Evolutionary conservation across 2,329 filamentous ascomycete species (phyloP).

Genomic region (Biscogniauxia marginata): DNA sequence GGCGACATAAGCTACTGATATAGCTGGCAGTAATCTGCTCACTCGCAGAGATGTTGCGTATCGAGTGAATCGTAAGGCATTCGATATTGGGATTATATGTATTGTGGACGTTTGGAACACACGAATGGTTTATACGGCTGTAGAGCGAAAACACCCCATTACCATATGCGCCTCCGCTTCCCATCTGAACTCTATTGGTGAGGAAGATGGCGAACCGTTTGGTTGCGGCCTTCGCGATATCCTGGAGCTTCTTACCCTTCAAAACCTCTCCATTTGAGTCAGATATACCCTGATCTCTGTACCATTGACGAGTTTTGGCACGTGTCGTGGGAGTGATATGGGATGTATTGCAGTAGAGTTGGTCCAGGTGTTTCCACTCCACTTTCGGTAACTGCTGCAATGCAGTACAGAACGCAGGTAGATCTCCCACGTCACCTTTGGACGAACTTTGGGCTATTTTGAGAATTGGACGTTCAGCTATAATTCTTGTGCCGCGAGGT

Average conservation of each 20-base stretch:
- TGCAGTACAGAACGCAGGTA: slow-evolving; percentile 6
- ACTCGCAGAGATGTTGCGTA: slow-evolving; percentile 21
- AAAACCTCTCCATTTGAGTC: slow-evolving; percentile 4
- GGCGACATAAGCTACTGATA: slow-evolving; percentile 13
- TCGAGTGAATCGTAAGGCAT: slow-evolving; percentile 22
- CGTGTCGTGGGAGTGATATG: slow-evolving; percentile 1
- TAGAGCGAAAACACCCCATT: slow-evolving; percentile 22
- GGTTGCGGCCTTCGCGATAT: slow-evolving; percentile 3
- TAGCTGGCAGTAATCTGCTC: slow-evolving; percentile 26
- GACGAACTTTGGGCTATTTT: slow-evolving; percentile 8
- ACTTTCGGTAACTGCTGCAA: slow-evolving; percentile 1
- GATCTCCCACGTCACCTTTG: slow-evolving; percentile 7
- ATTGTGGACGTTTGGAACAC: slow-evolving; percentile 22
- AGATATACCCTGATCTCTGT: slow-evolving; percentile 9
- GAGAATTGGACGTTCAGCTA: slow-evolving; percentile 15
- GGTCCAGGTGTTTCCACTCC: background rate
- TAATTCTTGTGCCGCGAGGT: slow-evolving; percentile 16
- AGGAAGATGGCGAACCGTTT: slow-evolving; percentile 13
- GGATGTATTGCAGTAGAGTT: slow-evolving; percentile 3
- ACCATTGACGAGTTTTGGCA: slow-evolving; percentile 5
- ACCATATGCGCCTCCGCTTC: slow-evolving; percentile 10
- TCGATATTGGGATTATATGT: slow-evolving; percentile 20
- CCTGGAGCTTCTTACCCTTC: slow-evolving; percentile 11
- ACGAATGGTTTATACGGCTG: slow-evolving; percentile 25
- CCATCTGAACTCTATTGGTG: slow-evolving; percentile 13